These are phyloP conservation scores for Begonia peltatifolia DNA, from an alignment of 306 rosid genomes.

Conservation along the genomic window DNA sequence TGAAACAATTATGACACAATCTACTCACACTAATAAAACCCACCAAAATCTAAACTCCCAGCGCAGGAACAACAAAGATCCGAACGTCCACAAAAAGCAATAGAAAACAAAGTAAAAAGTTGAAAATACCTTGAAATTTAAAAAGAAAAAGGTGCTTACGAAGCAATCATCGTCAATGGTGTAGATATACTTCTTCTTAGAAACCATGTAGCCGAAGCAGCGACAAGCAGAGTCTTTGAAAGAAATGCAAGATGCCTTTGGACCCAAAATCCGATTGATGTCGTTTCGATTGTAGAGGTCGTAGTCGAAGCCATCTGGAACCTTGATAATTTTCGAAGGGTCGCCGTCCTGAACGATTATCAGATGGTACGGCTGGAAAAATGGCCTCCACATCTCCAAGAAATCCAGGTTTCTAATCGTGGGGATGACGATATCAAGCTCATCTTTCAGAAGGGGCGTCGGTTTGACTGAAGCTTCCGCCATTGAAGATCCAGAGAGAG, in stretches of 20 bases:
- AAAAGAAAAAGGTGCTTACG: constrained; percentile 10
- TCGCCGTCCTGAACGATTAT: constrained; percentile 30
- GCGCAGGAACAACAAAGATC: not conserved
- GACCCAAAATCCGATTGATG: constrained; percentile 28
- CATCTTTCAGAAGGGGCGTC: constrained; percentile 17
- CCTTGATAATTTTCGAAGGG: constrained; percentile 17
- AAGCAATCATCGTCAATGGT: constrained; percentile 39
- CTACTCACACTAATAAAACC: too few species aligned
- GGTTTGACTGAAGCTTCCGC: constrained; percentile 12
- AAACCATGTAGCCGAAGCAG: constrained; percentile 37
- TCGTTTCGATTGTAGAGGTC: constrained; percentile 31
- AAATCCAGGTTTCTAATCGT: constrained; percentile 28
- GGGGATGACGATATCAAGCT: constrained; percentile 27
- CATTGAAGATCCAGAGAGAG: not conserved
- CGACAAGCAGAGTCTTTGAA: constrained; percentile 41
- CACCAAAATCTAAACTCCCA: too few species aligned
- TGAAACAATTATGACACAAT: too few species aligned
- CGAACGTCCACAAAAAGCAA: too few species aligned
- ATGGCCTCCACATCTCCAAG: constrained; percentile 32
- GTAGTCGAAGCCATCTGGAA: constrained; percentile 30
- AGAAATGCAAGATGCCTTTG: constrained; percentile 37
- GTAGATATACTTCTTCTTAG: constrained; percentile 40
- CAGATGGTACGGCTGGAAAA: constrained; percentile 21
- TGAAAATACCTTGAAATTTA: not conserved
- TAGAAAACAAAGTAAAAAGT: not conserved